Conservation (phyloP, 208 protist genomes). For the Paratrypanosoma confusum region DNA sequence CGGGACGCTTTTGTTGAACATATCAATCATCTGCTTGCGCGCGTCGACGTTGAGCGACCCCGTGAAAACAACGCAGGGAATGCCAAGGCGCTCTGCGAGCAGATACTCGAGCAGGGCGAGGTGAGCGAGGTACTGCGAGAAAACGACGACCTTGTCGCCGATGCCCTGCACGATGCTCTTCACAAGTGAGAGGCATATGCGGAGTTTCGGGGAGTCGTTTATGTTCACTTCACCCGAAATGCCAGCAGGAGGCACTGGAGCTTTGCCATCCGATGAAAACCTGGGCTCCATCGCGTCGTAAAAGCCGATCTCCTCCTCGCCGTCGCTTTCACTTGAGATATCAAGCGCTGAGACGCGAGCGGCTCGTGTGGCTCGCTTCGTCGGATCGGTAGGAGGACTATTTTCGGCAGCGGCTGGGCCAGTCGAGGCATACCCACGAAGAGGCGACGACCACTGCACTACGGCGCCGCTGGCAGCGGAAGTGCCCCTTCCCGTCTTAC, state of each 20-base stretch:
- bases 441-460: too few species aligned
- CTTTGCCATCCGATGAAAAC: too few species aligned
- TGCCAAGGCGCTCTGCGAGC: slow-evolving; percentile 20
- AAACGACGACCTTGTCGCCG: slow-evolving; percentile 71
- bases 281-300: too few species aligned
- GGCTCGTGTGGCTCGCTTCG: too few species aligned
- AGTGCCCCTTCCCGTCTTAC: too few species aligned
- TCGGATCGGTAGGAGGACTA: too few species aligned
- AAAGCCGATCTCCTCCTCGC: slow-evolving; percentile 5
- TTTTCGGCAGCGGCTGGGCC: too few species aligned
- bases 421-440: too few species aligned
- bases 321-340: too few species aligned
- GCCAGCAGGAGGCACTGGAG: too few species aligned
- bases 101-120: slow-evolving; percentile 33
- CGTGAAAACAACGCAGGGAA: slow-evolving; percentile 45
- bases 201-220: slow-evolving; percentile 51
- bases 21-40: slow-evolving; percentile 33
- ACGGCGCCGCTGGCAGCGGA: too few species aligned
- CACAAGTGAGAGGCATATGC: slow-evolving; percentile 38
- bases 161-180: slow-evolving; percentile 29
- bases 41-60: slow-evolving; percentile 24
- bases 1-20: slow-evolving; percentile 63
- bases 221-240: slow-evolving; percentile 22
- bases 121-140: slow-evolving; percentile 56
- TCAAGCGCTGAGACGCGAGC: too few species aligned